Conservation (phyloP, 495 filamentous ascomycete genomes). For the Penicillium flavigenum region DNA sequence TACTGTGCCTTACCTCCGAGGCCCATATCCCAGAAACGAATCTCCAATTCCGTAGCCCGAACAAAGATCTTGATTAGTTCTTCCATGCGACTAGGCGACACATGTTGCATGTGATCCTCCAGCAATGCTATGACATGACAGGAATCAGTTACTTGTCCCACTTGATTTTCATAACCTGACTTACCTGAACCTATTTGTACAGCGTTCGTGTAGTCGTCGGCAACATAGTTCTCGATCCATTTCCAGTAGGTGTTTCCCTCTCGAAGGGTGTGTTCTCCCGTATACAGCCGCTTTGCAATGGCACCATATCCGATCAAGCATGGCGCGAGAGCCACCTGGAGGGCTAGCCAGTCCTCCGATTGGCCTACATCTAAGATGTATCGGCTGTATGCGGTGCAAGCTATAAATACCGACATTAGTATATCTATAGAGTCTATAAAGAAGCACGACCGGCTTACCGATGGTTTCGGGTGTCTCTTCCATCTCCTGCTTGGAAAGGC, state of each 20-base stretch:
- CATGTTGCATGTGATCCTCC: slow-evolving; percentile 65
- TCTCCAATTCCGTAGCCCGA: slow-evolving; percentile 87
- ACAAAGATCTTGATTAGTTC: slow-evolving; percentile 81
- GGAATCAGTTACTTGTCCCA: slow-evolving; percentile 25
- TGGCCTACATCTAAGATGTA: slow-evolving; percentile 88
- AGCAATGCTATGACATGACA: slow-evolving; percentile 55
- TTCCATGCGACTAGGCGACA: slow-evolving; percentile 72
- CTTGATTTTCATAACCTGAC: slow-evolving; percentile 13
- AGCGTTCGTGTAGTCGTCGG: slow-evolving; percentile 70
- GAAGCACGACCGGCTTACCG: slow-evolving; percentile 48
- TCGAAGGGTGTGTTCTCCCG: slow-evolving; percentile 51
- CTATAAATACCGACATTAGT: slow-evolving; percentile 19
- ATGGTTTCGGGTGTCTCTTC: slow-evolving; percentile 69
- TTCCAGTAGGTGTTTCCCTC: slow-evolving; percentile 80
- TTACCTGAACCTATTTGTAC: slow-evolving; percentile 66
- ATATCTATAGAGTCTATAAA: slow-evolving; percentile 30
- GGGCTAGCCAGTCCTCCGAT: slow-evolving; percentile 77
- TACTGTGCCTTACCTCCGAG: slow-evolving; percentile 35
- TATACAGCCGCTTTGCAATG: slow-evolving; percentile 65
- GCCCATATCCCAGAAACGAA: slow-evolving; percentile 87
- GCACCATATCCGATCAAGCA: slow-evolving; percentile 85
- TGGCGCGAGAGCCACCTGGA: slow-evolving; percentile 80
- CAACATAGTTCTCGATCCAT: slow-evolving; percentile 86
- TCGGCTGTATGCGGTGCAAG: slow-evolving; percentile 55
- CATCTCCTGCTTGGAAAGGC: slow-evolving; percentile 73